Percentiles rank a stretch among this genome's conserved stretches.
Evolutionary conservation across 2,329 filamentous ascomycete species (phyloP).

Genomic region (Waltergamsia citrina): DNA sequence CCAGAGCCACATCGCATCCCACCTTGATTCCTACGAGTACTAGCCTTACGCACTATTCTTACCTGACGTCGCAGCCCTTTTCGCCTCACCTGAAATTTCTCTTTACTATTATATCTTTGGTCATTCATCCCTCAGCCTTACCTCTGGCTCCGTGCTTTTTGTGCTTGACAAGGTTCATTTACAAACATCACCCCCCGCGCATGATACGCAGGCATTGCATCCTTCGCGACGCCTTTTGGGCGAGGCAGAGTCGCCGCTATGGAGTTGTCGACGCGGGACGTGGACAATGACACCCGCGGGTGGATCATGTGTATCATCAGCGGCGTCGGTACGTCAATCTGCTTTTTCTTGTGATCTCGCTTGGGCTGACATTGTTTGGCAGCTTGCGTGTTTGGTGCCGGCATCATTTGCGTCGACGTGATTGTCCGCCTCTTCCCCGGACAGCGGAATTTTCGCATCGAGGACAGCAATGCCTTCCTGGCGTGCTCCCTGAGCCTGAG

Average conservation of each 20-base stretch:
- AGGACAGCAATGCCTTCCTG: constrained; percentile 81
- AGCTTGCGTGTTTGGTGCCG: constrained; percentile 65
- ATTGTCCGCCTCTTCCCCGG: constrained; percentile 64
- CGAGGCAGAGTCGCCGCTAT: constrained; percentile 22
- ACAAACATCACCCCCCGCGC: neutral
- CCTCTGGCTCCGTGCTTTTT: neutral
- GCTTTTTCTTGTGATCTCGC: neutral
- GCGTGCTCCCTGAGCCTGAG: constrained; percentile 84
- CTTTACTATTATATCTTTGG: too few relatives aligned
- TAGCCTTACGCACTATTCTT: too few relatives aligned
- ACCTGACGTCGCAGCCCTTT: too few relatives aligned
- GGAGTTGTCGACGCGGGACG: constrained; percentile 20
- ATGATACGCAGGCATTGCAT: too few relatives aligned
- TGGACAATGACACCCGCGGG: constrained; percentile 77
- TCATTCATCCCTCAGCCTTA: neutral
- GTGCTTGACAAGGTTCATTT: too few relatives aligned
- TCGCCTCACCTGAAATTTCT: too few relatives aligned
- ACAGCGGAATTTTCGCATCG: constrained; percentile 71
- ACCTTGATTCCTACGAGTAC: too few relatives aligned
- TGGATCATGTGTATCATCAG: constrained; percentile 92
- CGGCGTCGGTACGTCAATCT: constrained; percentile 46
- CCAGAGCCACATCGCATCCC: too few relatives aligned
- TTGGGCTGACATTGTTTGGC: neutral
- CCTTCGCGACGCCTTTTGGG: neutral
- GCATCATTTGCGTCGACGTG: constrained; percentile 80